phyloP scores from a whole-genome alignment of 768 basidiomycete genomes.

The Psilocybe subaeruginosa region DNA sequence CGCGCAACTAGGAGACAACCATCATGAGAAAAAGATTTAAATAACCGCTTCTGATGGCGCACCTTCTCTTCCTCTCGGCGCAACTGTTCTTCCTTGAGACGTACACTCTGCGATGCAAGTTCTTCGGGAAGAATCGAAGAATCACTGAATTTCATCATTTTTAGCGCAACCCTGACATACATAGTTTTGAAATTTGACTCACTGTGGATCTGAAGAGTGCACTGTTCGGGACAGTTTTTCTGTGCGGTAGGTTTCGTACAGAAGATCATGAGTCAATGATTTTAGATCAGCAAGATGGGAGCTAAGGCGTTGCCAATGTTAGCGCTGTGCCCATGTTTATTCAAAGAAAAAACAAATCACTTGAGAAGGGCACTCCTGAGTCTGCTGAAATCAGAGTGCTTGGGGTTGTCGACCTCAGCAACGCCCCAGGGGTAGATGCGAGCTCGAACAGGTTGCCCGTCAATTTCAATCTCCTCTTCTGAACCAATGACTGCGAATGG shows the following conservation, averaged over 20 bases:
- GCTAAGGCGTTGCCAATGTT: conserved; percentile 40
- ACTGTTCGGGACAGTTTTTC: conserved; percentile 95
- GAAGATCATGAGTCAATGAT: conserved; percentile 88
- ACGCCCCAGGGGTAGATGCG: conserved; percentile 99
- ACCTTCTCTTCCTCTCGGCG: conserved; percentile 97
- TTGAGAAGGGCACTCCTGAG: conserved; percentile 90
- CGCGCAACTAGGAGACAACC: conserved; percentile 67
- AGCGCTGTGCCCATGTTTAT: not conserved
- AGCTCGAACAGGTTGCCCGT: conserved; percentile 89
- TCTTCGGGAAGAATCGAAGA: conserved; percentile 95
- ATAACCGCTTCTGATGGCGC: conserved; percentile 6
- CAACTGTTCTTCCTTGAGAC: conserved; percentile 98
- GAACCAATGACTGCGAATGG: conserved; percentile 98
- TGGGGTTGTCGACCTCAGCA: conserved; percentile 98
- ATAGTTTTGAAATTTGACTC: conserved; percentile 26
- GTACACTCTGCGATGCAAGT: conserved; percentile 93
- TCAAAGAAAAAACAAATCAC: conserved; percentile 43
- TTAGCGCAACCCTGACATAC: conserved; percentile 23
- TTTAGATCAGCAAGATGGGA: conserved; percentile 96
- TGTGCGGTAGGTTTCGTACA: conserved; percentile 97
- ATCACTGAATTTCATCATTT: conserved; percentile 49
- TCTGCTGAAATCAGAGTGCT: conserved; percentile 97
- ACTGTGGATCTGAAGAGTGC: conserved; percentile 75
- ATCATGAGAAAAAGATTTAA: conserved; percentile 7
- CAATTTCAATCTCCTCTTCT: conserved; percentile 94